These are phyloP conservation scores for Boletales sp. DNA, from an alignment of 768 basidiomycete species.

Conservation along the genomic window DNA sequence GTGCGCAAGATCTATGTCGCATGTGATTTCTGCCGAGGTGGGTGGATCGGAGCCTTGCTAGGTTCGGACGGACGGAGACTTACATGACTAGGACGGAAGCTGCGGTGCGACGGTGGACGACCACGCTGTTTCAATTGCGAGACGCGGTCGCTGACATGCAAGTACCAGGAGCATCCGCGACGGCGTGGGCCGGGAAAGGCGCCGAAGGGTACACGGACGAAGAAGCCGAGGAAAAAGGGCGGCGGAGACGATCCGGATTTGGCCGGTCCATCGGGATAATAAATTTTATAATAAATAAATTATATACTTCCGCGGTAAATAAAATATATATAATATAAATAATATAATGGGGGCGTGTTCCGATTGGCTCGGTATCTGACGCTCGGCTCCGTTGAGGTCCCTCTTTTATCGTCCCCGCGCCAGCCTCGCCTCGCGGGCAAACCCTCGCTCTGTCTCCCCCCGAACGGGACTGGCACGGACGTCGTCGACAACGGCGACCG, in stretches of 20 bases:
- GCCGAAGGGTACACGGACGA: slow-evolving; percentile 53
- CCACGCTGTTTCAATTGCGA: slow-evolving; percentile 65
- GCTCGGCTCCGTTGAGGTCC: slow-evolving; percentile 43
- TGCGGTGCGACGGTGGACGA: slow-evolving; percentile 65
- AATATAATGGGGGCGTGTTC: slow-evolving; percentile 32
- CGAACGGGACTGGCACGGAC: slow-evolving; percentile 38
- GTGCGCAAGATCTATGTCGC: slow-evolving; percentile 44
- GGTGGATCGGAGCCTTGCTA: slow-evolving; percentile 17
- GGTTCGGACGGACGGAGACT: too few relatives aligned
- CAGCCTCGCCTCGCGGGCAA: slow-evolving; percentile 58
- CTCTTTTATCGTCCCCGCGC: slow-evolving; percentile 62
- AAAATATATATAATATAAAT: slow-evolving; percentile 1
- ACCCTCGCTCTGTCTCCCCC: slow-evolving; percentile 37
- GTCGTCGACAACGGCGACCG: slow-evolving; percentile 61
- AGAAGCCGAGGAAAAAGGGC: slow-evolving; percentile 34
- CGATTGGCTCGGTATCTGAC: slow-evolving; percentile 62
- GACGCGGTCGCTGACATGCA: slow-evolving; percentile 49
- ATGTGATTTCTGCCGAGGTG: slow-evolving; percentile 78
- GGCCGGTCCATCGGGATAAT: slow-evolving; percentile 23
- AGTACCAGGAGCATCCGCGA: slow-evolving; percentile 47
- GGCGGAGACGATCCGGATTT: slow-evolving; percentile 20
- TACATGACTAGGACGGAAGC: slow-evolving; percentile 57
- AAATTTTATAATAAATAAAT: slow-evolving; percentile 23
- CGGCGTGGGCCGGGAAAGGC: slow-evolving; percentile 77
- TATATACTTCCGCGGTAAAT: slow-evolving; percentile 28